phyloP scores from a whole-genome alignment of 345 rosid genomes.

The Jatropha curcas region DNA sequence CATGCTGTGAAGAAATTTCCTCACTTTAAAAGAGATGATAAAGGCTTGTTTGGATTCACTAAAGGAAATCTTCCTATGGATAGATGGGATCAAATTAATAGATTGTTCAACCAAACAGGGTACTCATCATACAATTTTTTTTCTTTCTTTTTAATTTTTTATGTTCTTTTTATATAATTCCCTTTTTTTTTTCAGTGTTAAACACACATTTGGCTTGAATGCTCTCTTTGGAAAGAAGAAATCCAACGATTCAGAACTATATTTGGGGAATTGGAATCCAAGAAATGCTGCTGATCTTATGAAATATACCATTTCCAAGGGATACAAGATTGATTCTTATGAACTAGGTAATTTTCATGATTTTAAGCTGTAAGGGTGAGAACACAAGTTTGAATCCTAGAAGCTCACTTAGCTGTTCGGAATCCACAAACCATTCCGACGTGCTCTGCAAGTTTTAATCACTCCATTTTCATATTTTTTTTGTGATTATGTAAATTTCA shows the following conservation, averaged over 20 bases:
- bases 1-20: constrained; percentile 31
- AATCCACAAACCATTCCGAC: too few relatives aligned
- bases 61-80: constrained; percentile 48
- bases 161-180: too few relatives aligned
- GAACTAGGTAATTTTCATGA: constrained; percentile 48
- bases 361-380: too few relatives aligned
- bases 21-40: constrained; percentile 21
- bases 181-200: constrained; percentile 35
- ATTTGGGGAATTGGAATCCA: constrained; percentile 48
- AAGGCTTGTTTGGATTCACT: constrained; percentile 48
- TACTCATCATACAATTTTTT: constrained; percentile 3
- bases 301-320: constrained; percentile 44
- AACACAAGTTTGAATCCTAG: too few relatives aligned
- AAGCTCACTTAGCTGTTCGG: too few relatives aligned
- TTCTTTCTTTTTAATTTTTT: too few relatives aligned
- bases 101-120: constrained; percentile 45
- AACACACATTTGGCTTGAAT: constrained; percentile 49
- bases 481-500: neutral
- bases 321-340: constrained; percentile 58
- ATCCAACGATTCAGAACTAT: constrained; percentile 7
- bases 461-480: neutral
- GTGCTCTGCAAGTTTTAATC: too few relatives aligned
- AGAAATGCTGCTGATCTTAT: constrained; percentile 49
- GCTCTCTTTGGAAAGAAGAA: constrained; percentile 44
- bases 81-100: constrained; percentile 56